phyloP scores from a whole-genome alignment of 2,329 filamentous ascomycete genomes.

The Periconia macrospinosa region DNA sequence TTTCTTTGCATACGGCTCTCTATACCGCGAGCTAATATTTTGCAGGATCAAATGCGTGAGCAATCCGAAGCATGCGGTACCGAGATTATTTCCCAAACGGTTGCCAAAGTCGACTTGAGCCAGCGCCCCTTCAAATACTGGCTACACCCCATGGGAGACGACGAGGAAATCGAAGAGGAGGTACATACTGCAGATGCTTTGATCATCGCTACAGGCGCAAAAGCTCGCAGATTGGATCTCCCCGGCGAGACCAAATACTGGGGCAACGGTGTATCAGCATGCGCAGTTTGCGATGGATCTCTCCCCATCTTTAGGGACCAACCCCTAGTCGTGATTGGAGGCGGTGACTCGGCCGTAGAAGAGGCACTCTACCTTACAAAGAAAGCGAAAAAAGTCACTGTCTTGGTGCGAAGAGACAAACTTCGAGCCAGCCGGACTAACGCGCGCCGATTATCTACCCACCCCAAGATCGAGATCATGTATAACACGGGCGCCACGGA shows the following conservation, averaged over 20 bases:
- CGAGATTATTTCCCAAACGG: conserved; percentile 88
- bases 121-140: conserved; percentile 91
- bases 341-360: conserved; percentile 94
- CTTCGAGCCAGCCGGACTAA: conserved; percentile 90
- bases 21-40: conserved; percentile 12
- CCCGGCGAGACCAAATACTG: conserved; percentile 93
- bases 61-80: conserved; percentile 94
- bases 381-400: conserved; percentile 93
- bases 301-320: conserved; percentile 98
- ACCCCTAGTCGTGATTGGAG: conserved; percentile 92
- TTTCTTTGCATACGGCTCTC: background rate
- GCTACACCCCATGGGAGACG: conserved; percentile 73
- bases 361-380: conserved; percentile 97
- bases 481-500: conserved; percentile 83
- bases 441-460: conserved; percentile 76
- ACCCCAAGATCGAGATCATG: conserved; percentile 88
- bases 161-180: conserved; percentile 68
- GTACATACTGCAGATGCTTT: conserved; percentile 85
- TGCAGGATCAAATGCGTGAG: conserved; percentile 80
- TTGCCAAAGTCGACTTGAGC: conserved; percentile 79
- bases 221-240: conserved; percentile 79
- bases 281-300: conserved; percentile 95
- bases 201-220: conserved; percentile 94
- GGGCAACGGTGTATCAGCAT: conserved; percentile 95
- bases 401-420: conserved; percentile 84